Evolutionary conservation across 805 yeast genomes (phyloP).

Genomic region (Gaillardinia entomophila): DNA sequence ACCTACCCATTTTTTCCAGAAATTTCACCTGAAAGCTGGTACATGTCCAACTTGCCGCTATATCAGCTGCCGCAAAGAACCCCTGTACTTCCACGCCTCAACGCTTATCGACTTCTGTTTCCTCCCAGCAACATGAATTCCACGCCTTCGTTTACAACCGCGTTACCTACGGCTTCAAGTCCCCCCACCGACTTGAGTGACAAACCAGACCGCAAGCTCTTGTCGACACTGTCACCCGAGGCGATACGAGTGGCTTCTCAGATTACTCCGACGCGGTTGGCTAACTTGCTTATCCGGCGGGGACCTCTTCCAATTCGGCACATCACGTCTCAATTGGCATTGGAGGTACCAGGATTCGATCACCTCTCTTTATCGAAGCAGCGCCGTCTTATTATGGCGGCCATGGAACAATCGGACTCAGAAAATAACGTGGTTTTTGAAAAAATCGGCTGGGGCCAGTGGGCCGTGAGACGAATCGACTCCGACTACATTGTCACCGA

Average conservation of each 20-base stretch:
- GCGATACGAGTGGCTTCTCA: slow-evolving; percentile 84
- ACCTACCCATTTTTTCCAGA: no score
- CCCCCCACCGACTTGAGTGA: no score
- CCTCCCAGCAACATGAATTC: no score
- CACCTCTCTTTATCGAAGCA: slow-evolving; percentile 80
- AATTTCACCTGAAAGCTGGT: no score
- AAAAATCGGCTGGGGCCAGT: slow-evolving; percentile 97
- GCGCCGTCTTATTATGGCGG: slow-evolving; percentile 83
- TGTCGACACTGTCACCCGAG: slow-evolving; percentile 79
- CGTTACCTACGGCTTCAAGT: no score
- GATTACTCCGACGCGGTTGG: slow-evolving; percentile 75
- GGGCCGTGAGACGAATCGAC: slow-evolving; percentile 68
- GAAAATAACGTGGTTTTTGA: slow-evolving; percentile 68
- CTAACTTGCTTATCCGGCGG: slow-evolving; percentile 58
- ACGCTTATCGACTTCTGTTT: neutral
- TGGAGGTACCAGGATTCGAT: slow-evolving; percentile 75
- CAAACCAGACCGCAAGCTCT: slow-evolving; percentile 12
- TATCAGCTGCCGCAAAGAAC: neutral
- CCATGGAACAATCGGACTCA: slow-evolving; percentile 68
- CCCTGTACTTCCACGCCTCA: neutral
- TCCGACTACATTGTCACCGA: slow-evolving; percentile 43
- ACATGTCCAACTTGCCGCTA: no score
- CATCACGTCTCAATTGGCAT: slow-evolving; percentile 71
- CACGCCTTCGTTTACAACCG: no score
- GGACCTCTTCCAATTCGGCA: slow-evolving; percentile 92